A percentile compares a stretch with the other conserved stretches of the same genome.
These are phyloP conservation scores for Lomentospora prolificans DNA, from an alignment of 2,329 filamentous ascomycete species.

Conservation along the genomic window DNA sequence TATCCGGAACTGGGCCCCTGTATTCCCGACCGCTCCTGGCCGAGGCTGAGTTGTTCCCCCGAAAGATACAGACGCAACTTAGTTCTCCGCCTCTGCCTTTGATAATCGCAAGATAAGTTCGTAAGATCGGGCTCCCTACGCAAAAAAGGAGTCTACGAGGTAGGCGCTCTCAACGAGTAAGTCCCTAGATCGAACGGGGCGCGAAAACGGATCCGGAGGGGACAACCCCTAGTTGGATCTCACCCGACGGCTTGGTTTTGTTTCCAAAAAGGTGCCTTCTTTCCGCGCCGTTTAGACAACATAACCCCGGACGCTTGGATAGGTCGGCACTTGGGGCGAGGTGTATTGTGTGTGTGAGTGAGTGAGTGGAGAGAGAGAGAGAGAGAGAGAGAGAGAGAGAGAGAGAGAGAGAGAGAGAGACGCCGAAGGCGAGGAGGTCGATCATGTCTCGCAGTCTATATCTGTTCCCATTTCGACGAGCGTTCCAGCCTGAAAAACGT, in stretches of 20 bases:
- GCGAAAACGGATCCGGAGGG: constrained; percentile 18
- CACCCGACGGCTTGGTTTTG: neutral
- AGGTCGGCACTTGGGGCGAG: neutral
- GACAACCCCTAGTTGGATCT: constrained; percentile 11
- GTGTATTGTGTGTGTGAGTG: neutral
- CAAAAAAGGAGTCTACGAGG: constrained; percentile 29
- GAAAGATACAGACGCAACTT: no score
- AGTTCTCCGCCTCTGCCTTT: constrained; percentile 25
- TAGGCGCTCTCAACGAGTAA: constrained; percentile 37
- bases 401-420: no score
- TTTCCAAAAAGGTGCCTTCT: no score
- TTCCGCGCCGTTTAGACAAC: neutral
- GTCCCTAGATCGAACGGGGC: constrained; percentile 29
- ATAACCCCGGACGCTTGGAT: neutral
- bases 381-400: no score
- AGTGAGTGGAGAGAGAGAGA: neutral
- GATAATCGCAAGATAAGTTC: constrained; percentile 30
- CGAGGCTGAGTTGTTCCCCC: no score
- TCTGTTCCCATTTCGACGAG: no score
- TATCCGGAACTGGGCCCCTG: constrained; percentile 18
- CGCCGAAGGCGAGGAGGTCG: neutral
- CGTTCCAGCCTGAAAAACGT: no score
- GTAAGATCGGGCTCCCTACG: constrained; percentile 26
- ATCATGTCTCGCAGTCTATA: no score
- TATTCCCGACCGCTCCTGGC: no score